Conservation (phyloP, 768 basidiomycete species). For the Boletus vinaceobasis region DNA sequence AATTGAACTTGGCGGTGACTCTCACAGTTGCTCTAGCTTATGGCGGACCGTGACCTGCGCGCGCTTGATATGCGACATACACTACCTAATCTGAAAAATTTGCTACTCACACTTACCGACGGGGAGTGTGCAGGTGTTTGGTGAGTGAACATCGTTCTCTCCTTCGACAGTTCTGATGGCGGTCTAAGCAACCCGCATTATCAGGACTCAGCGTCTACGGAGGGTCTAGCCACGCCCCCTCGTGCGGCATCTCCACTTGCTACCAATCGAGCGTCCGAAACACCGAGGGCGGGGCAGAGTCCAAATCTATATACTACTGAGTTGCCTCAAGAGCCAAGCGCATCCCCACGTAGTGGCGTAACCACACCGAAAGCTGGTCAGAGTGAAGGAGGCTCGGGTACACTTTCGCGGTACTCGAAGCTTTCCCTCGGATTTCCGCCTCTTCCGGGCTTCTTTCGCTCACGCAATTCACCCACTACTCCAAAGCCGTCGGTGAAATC, state of each 20-base stretch:
- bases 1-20: background rate
- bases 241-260: slow-evolving; percentile 14
- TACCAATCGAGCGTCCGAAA: slow-evolving; percentile 16
- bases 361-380: slow-evolving; percentile 50
- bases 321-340: slow-evolving; percentile 32
- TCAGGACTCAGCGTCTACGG: slow-evolving; percentile 21
- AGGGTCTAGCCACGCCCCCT: slow-evolving; percentile 25
- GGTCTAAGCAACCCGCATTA: slow-evolving; percentile 15
- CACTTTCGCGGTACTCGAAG: slow-evolving; percentile 39
- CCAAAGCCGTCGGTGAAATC: slow-evolving; percentile 24
- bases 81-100: slow-evolving; percentile 92
- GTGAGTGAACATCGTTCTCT: slow-evolving; percentile 37
- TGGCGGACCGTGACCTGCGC: slow-evolving; percentile 84
- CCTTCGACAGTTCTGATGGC: slow-evolving; percentile 8
- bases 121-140: slow-evolving; percentile 49
- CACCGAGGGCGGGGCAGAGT: slow-evolving; percentile 27
- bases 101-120: slow-evolving; percentile 80
- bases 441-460: slow-evolving; percentile 60
- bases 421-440: slow-evolving; percentile 54
- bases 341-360: slow-evolving; percentile 52
- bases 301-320: slow-evolving; percentile 12
- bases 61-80: slow-evolving; percentile 95
- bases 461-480: slow-evolving; percentile 52
- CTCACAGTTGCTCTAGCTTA: slow-evolving; percentile 53
- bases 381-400: slow-evolving; percentile 30